Evolutionary conservation across 495 filamentous ascomycete genomes (phyloP).

Genomic region (Annulohypoxylon nitens): DNA sequence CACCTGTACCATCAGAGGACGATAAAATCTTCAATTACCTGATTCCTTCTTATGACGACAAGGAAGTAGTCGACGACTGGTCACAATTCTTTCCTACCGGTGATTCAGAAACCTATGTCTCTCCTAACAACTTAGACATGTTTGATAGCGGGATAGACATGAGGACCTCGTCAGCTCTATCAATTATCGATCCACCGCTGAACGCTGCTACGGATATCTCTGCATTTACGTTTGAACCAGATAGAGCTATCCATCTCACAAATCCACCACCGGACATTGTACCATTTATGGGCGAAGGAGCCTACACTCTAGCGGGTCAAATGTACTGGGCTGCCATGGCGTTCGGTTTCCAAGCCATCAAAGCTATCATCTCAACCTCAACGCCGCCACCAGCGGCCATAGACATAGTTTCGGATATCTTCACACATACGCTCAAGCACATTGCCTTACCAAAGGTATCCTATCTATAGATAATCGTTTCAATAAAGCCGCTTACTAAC

Average conservation of each 20-base stretch:
- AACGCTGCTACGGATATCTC: neutral
- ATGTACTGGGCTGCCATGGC: slow-evolving; percentile 39
- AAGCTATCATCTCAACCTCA: slow-evolving; percentile 19
- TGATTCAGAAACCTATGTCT: neutral
- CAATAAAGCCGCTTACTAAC: neutral
- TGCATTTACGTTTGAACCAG: slow-evolving; percentile 26
- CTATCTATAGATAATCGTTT: neutral
- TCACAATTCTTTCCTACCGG: slow-evolving; percentile 12
- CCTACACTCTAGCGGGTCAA: slow-evolving; percentile 38
- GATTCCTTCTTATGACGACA: neutral
- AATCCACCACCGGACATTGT: slow-evolving; percentile 37
- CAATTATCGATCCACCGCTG: neutral
- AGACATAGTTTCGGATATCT: slow-evolving; percentile 14
- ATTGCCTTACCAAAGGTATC: slow-evolving; percentile 20
- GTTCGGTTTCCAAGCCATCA: slow-evolving; percentile 38
- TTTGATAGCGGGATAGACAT: slow-evolving; percentile 22
- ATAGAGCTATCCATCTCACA: slow-evolving; percentile 34
- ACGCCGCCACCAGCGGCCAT: slow-evolving; percentile 36
- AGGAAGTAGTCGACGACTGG: slow-evolving; percentile 16
- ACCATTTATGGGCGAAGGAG: slow-evolving; percentile 26
- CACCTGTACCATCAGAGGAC: neutral
- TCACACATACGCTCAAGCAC: slow-evolving; percentile 23
- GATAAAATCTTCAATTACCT: slow-evolving; percentile 3
- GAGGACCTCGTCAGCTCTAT: neutral
- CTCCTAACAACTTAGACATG: neutral